Conservation (phyloP, 1,284 basidiomycete genomes). For the Amylostereum chailletii region DNA sequence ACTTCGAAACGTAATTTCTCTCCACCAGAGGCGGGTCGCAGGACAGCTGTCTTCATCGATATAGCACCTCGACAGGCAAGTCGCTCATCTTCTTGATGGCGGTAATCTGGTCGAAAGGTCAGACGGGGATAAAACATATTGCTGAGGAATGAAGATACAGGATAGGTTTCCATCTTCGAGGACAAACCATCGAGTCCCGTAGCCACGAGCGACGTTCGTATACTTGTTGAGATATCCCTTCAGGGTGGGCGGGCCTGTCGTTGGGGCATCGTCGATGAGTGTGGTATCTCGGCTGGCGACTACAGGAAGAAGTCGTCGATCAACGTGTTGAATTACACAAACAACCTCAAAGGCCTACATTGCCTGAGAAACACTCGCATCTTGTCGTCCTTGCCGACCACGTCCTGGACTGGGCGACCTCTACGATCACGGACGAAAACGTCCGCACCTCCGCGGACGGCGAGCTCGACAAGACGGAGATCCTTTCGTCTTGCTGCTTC, state of each 20-base stretch:
- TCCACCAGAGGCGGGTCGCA: conserved; percentile 40
- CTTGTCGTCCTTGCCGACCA: conserved; percentile 65
- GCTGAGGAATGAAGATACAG: conserved; percentile 35
- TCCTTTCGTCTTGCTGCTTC: conserved; percentile 84
- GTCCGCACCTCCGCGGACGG: conserved; percentile 81
- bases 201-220: conserved; percentile 85
- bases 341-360: conserved; percentile 37
- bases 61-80: conserved; percentile 85
- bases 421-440: conserved; percentile 81
- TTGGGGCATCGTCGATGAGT: conserved; percentile 37
- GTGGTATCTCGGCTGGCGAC: conserved; percentile 76
- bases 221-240: conserved; percentile 87
- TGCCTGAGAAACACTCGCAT: conserved; percentile 82
- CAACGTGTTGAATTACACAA: background rate
- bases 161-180: conserved; percentile 80
- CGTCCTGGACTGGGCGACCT: conserved; percentile 73
- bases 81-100: conserved; percentile 87
- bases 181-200: conserved; percentile 92
- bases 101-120: conserved; percentile 55
- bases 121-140: conserved; percentile 6
- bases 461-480: conserved; percentile 74
- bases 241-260: conserved; percentile 54
- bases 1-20: conserved; percentile 82
- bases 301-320: conserved; percentile 19
- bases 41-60: conserved; percentile 72